Base-by-base conservation (phyloP, 129 eudicot genomes). In the Apium graveolens region DNA sequence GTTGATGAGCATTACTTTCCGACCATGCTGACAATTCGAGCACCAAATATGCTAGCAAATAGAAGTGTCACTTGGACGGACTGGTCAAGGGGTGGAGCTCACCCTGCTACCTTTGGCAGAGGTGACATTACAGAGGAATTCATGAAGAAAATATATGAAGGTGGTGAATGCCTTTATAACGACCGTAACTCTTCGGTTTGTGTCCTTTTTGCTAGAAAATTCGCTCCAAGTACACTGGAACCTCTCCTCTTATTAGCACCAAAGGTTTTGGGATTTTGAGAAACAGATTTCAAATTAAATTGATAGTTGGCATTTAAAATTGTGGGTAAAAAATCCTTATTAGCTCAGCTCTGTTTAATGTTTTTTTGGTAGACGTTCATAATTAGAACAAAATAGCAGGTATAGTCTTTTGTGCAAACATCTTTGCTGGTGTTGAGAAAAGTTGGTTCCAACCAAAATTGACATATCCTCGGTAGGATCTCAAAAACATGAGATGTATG, bases 151-250 rank as follows among this genome's bases (percentile, higher is more conserved):
- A 80, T 94, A 4, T 83, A 77, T 35, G 86, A 81, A 73, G 86
- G 83, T 14, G 81, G 74, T 0, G 82, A 66, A 42, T 94, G 98
- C 70, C 4, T 78, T 18, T 91, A 94, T 85, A 94, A 91, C 39
- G 89, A 81, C 55, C 73, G 80, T 65, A 81, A 84, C 9, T 70
- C 90, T 3, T 80, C 87, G 13, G 43, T 88, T 5, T 94, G 98
- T 76, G 81, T 24, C 76, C 84, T 94, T 66, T 94, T 94, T 39
- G 98, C 92, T 0, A 88, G 98, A 80, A 94, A 94, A 78, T 91
- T 94, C 74, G 97, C 98, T 79, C 97, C 97, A 0, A 94, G 87
- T 76, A 75, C 98, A 35, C 90, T 91, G 84, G 82, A 88, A 55
- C 88, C 86, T n/a, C 79, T 94, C 75, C 81, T 91, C 27, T 55